Percentiles rank a stretch among this genome's conserved stretches.
These are phyloP conservation scores for Pythium brassicae DNA, from an alignment of 352 stramenopile species.

Conservation along the genomic window DNA sequence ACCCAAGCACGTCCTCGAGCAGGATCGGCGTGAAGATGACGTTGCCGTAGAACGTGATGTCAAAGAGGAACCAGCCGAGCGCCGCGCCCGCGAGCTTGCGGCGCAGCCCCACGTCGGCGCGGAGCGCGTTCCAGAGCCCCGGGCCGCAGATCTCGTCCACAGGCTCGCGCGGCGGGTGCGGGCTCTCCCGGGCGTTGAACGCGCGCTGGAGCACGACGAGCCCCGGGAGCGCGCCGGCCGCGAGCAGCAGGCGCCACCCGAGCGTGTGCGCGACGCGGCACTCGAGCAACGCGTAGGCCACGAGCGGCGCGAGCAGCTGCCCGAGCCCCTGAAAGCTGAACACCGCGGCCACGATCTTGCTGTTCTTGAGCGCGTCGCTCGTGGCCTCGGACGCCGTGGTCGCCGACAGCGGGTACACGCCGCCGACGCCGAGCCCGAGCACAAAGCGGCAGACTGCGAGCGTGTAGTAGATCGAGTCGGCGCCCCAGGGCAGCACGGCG, in stretches of 20 bases:
- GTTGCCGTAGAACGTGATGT: slow-evolving; percentile 90
- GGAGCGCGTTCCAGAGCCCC: slow-evolving; percentile 15
- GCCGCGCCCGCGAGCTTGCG: slow-evolving; percentile 71
- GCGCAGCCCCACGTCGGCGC: slow-evolving; percentile 25
- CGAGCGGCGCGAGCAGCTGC: slow-evolving; percentile 7
- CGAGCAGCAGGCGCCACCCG: slow-evolving; percentile 9
- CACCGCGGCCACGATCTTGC: slow-evolving; percentile 39
- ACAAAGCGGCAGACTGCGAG: slow-evolving; percentile 69
- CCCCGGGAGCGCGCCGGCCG: slow-evolving; percentile 2
- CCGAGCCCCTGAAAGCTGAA: slow-evolving; percentile 16
- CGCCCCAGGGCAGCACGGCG: slow-evolving; percentile 54
- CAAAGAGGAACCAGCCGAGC: slow-evolving; percentile 91
- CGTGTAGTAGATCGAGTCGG: slow-evolving; percentile 51
- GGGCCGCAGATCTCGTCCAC: slow-evolving; percentile 27
- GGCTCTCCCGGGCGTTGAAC: slow-evolving; percentile 57
- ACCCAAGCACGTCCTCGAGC: slow-evolving; percentile 61
- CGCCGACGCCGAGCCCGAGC: slow-evolving; percentile 70
- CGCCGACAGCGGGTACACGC: slow-evolving; percentile 79
- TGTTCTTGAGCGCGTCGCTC: slow-evolving; percentile 36
- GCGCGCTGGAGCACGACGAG: slow-evolving; percentile 10
- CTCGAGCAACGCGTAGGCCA: slow-evolving; percentile 9
- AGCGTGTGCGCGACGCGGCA: slow-evolving; percentile 4
- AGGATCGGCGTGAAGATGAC: slow-evolving; percentile 86
- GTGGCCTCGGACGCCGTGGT: slow-evolving; percentile 35
- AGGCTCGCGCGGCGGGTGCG: slow-evolving; percentile 22